A percentile compares a stretch with the other conserved stretches of the same genome.
phyloP scores from a whole-genome alignment of 441 rosid species.

The Erodium chrysanthum region DNA sequence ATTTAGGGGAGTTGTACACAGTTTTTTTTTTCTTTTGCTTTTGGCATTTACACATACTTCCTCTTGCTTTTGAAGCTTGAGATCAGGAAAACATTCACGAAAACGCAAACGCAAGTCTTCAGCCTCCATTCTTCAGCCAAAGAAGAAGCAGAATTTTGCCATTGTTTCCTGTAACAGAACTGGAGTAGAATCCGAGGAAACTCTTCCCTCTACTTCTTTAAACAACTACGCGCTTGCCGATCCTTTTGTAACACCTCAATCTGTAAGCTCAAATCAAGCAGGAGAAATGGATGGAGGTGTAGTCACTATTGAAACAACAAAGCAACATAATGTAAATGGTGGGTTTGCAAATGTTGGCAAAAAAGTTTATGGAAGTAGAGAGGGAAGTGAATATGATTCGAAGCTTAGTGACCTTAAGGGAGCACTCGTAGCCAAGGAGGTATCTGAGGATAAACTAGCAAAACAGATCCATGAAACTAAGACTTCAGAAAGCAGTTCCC shows the following conservation, averaged over 20 bases:
- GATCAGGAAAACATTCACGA: constrained; percentile 57
- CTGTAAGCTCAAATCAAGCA: constrained; percentile 24
- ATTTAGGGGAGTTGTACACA: not conserved
- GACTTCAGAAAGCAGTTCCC: constrained; percentile 34
- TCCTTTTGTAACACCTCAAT: constrained; percentile 23
- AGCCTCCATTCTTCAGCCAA: constrained; percentile 42
- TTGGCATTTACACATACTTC: not conserved
- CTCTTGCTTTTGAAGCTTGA: constrained; percentile 44
- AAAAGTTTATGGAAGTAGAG: constrained; percentile 27
- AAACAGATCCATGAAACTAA: constrained; percentile 37
- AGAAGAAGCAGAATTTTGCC: constrained; percentile 53
- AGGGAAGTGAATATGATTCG: constrained; percentile 72
- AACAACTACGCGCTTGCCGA: constrained; percentile 28
- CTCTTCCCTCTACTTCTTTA: constrained; percentile 30
- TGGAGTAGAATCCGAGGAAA: constrained; percentile 31
- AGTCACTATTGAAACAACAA: constrained; percentile 23
- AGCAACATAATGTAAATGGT: constrained; percentile 39
- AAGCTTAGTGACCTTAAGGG: constrained; percentile 81
- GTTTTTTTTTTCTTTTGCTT: not conserved
- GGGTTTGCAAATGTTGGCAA: constrained; percentile 32
- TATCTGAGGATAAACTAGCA: constrained; percentile 33
- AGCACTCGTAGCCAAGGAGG: constrained; percentile 33
- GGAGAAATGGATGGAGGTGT: constrained; percentile 31
- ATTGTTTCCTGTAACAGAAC: constrained; percentile 26
- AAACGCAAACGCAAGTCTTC: constrained; percentile 79